Base-by-base conservation (phyloP, 495 filamentous ascomycete genomes). In the Penicillium lividum region DNA sequence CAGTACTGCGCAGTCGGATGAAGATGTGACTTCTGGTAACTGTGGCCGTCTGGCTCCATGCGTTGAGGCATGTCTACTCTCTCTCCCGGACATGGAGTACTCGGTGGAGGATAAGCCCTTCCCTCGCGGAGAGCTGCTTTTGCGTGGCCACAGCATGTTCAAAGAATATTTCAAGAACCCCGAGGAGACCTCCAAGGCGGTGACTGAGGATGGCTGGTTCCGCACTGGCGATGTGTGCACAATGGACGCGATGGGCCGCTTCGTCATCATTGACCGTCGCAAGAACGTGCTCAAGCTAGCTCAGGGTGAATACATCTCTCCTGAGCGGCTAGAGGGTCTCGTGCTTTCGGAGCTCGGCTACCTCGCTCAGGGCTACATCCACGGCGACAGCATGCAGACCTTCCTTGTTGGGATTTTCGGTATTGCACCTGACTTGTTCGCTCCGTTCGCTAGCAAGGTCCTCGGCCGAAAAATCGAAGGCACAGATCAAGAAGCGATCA, bases 211-310 rank as follows among this genome's bases (percentile, higher is more conserved):
- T 63, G 94, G 94, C 57, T 98, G 94, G 94, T 97, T 98, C 82
- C 87, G 88, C 64, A 97, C 94, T 1, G 94, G 94, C 22, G 94
- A 98, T 66, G 93, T 98, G 46, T 88, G 84, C 66, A 81, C 82
- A 16, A 77, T 98, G 29, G 94, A 98, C 70, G 84, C 84, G 51
- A 73, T 88, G 65, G 94, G 94, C 56, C 90, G 95, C 55, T 89
- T 98, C 77, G 85, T 84, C 64, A 93, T 98, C 73, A 88, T 98
- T 65, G 94, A 98, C 74, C 92, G 94, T 61, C 87, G 92, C 66
- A 98, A 98, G 88, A 98, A 98, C 73, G 90, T 98, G 15, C 86
- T 98, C 68, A 98, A 98, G 83, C 84, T 98, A 44, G 89, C 94
- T 0, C 94, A 98, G 71, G 94, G 94, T 70, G 94, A 98, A 78